phyloP scores from a whole-genome alignment of 2,329 filamentous ascomycete genomes.

The Zarea fungicola region DNA sequence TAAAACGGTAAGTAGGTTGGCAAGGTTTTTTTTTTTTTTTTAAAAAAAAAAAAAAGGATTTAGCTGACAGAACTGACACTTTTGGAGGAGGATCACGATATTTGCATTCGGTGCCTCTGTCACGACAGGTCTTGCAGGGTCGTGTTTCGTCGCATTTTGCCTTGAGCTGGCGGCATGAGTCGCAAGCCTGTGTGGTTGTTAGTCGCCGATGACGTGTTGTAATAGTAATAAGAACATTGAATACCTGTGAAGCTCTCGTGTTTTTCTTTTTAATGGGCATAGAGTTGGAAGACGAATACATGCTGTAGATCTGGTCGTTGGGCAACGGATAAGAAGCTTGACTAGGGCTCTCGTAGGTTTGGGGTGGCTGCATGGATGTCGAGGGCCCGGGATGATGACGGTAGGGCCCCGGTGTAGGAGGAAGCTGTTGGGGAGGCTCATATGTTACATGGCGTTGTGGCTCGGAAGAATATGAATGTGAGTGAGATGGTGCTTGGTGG shows the following conservation, averaged over 20 bases:
- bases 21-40: no score
- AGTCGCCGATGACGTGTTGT: background rate
- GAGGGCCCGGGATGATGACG: slow-evolving; percentile 36
- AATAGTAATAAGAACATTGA: slow-evolving; percentile 9
- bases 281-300: slow-evolving; percentile 36
- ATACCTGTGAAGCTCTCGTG: slow-evolving; percentile 60
- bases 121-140: slow-evolving; percentile 80
- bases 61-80: slow-evolving; percentile 56
- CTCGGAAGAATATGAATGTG: slow-evolving; percentile 35
- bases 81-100: slow-evolving; percentile 90
- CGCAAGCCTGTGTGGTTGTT: slow-evolving; percentile 65
- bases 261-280: slow-evolving; percentile 52
- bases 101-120: slow-evolving; percentile 77
- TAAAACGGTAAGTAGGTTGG: slow-evolving; percentile 15
- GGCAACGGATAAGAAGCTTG: slow-evolving; percentile 27
- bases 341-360: slow-evolving; percentile 32
- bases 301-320: slow-evolving; percentile 31
- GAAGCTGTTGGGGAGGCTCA: slow-evolving; percentile 42
- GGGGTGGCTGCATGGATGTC: slow-evolving; percentile 34
- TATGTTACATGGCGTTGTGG: slow-evolving; percentile 49
- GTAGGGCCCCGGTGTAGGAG: slow-evolving; percentile 40
- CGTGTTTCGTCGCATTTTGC: slow-evolving; percentile 87
- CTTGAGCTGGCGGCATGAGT: slow-evolving; percentile 80
- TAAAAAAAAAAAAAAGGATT: background rate
- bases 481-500: slow-evolving; percentile 24